Base-by-base conservation (phyloP, 129 eudicot genomes). In the Pseudognaphalium luteoalbum region DNA sequence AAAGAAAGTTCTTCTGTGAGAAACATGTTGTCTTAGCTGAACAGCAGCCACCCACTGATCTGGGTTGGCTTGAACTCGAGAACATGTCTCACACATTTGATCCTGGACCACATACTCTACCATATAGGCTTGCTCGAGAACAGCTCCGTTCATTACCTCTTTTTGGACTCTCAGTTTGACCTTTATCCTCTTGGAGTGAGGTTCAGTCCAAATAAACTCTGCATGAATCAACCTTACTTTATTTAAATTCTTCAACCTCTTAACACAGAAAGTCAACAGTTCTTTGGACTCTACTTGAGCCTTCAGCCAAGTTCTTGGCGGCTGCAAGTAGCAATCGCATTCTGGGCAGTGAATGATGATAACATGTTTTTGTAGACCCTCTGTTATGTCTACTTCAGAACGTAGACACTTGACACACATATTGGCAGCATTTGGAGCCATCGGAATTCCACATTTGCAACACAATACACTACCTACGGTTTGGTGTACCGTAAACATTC, bases 371-470 rank as follows among this genome's bases (percentile, higher is more conserved):
- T 74, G 78, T 25, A 61, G 50, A n/a, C 78, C 78, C 9, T 60
- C 70, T 3, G 78, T 74, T 3, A 74, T 74, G 70, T 89, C 91
- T 51, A 86, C 82, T 82, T 86, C 91, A 29, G 95, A 86, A n/a
- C 89, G 80, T 69, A 89, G 81, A 71, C 95, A 89, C 30, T 82
- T 84, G 21, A 85, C 86, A 47, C 95, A 89, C 95, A 89, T 89
- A 52, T 89, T 89, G 37, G 89, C 95, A 10, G 91, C 87, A 81
- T 89, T 86, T 42, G 95, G 95, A 37, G 78, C 74, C 88, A 89
- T 86, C 14, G 75, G 69, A 3, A 86, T 63, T 14, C 95, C 95
- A 72, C 95, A 89, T 69, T 86, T 86, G 84, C 95, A 89, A 81
- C 95, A 89, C 28, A 89, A 47, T 20, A 89, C 95, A 33, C 84